Base-by-base conservation (phyloP, 768 basidiomycete species). In the Pluteus cervinus region DNA sequence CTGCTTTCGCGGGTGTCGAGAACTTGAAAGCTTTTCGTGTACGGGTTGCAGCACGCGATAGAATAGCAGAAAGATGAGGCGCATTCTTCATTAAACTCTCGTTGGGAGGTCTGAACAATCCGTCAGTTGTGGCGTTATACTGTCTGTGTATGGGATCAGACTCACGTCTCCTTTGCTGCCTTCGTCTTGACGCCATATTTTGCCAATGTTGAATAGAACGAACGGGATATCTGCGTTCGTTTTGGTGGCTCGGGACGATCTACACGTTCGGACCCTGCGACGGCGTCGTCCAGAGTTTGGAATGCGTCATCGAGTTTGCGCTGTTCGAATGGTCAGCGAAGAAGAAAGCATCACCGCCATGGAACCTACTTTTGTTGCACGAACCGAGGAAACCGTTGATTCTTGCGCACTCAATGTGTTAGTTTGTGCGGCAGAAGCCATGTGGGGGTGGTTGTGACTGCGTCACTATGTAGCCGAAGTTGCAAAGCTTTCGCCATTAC, bases 241-340 rank as follows among this genome's bases (percentile, higher is more conserved):
- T 81, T 79, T 15, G 71, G 73, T n/a, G 77, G 61, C 12, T 74
- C 66, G 4, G 68, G 64, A 10, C 63, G 39, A 43, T 60, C 48
- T 39, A 37, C 21, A 37, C 45, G 16, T 31, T 65, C 60, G 6
- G 53, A 48, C 2, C 70, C 49, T 11, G 61, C 59, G 14, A 85
- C 73, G 8, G 79, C 83, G 34, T 65, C 71, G 52, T 90, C 87
- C 36, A 90, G 55, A 28, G 62, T 69, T 36, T 80, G 75, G 41
- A 90, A 75, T 21, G 84, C 88, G 58, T 89, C 86, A 42, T 86
- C 80, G 33, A 89, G 73, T 60, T 89, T 90, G 33, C 87, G 73
- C 83, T 89, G 42, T 17, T 33, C 12, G 18, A 24, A 16, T 12
- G 8, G n/a, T 43, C 16, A 41, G 25, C 17, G 37, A n/a, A 43